Evolutionary conservation across 768 basidiomycete genomes (phyloP).

Genomic region (Hypholoma sublateritium): DNA sequence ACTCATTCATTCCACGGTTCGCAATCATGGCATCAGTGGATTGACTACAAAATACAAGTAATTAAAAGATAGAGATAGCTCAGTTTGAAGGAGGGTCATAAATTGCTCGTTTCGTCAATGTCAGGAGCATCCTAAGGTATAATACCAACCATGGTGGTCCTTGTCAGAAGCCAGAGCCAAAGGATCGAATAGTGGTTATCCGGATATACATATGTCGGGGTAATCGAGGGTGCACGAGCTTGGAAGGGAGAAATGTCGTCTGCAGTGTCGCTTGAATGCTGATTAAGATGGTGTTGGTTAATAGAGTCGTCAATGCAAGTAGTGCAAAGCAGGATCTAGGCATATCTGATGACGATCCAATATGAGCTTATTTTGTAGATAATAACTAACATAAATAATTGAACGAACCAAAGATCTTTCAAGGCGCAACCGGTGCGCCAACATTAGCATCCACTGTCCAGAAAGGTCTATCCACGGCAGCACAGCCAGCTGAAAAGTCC

Average conservation of each 20-base stretch:
- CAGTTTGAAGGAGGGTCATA: slow-evolving; percentile 15
- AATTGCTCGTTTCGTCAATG: slow-evolving; percentile 18
- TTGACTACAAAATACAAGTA: slow-evolving; percentile 26
- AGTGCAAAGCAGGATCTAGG: slow-evolving; percentile 18
- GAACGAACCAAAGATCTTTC: slow-evolving; percentile 20
- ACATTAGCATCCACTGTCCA: slow-evolving; percentile 12
- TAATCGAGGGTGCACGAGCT: slow-evolving; percentile 13
- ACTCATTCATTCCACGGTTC: not conserved
- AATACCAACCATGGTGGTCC: slow-evolving; percentile 12
- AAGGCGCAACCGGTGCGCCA: slow-evolving; percentile 33
- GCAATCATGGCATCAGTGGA: slow-evolving; percentile 9
- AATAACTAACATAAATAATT: not conserved
- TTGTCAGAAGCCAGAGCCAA: slow-evolving; percentile 8
- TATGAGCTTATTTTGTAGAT: not conserved
- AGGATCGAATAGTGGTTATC: slow-evolving; percentile 21
- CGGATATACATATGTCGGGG: slow-evolving; percentile 19
- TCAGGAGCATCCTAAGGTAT: slow-evolving; percentile 22
- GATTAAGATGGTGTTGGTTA: slow-evolving; percentile 14
- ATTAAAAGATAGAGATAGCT: slow-evolving; percentile 16
- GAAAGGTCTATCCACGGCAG: slow-evolving; percentile 54
- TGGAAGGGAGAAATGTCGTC: slow-evolving; percentile 11
- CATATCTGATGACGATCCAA: slow-evolving; percentile 8
- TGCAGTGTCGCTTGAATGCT: slow-evolving; percentile 13
- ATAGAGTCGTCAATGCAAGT: slow-evolving; percentile 14
- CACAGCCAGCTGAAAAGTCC: slow-evolving; percentile 68